Evolutionary conservation across 306 rosid species (phyloP), one percentile per base, ranked within the genome.

Genomic region (Begonia fuchsioides): DNA sequence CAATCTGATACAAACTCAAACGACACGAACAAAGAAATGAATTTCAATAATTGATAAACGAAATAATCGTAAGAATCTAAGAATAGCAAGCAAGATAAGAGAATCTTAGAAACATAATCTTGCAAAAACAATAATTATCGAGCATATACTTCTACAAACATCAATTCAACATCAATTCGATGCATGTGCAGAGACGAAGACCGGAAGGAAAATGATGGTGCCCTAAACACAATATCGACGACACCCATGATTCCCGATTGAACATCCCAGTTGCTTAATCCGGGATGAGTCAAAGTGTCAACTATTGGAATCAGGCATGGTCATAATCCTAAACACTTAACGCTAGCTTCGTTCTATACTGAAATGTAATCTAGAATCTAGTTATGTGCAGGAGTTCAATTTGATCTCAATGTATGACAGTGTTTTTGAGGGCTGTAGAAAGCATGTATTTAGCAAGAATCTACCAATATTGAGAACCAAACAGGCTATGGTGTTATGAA

Each of bases 201-300:
- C 60, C 85, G 98, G 98, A 77, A 72, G 58, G 94, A 81, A 68
- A 92, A 92, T 75, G 98, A 92, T 61, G 98, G 98, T 55, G 98
- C 98, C 8, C 73, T 92, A 2, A 92, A 92, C 74, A 85, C 95
- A 43, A 79, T 82, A 61, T 92, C 93, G 26, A 92, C 85, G 98
- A 92, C 96, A 72, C 75, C 98, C 98, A 54, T 81, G 72, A 45
- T 56, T 85, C 32, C 98, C 98, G 1, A 64, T 73, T 41, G 96
- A 92, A 56, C 97, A 90, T 54, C 93, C 93, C 19, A 65, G 54
- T 62, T 75, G 26, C 26, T 66, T 74, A 17, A 82, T 84, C 12
- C 74, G 69, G 45, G 76, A 84, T 38, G 95, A 90, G 39, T 81
- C 92, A 41, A 90, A 84, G 9, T 84, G 95, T 56, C 86, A 67